These are phyloP conservation scores for Sarocladiaceae sp. DNA, from an alignment of 2,329 filamentous ascomycete genomes.

Conservation along the genomic window DNA sequence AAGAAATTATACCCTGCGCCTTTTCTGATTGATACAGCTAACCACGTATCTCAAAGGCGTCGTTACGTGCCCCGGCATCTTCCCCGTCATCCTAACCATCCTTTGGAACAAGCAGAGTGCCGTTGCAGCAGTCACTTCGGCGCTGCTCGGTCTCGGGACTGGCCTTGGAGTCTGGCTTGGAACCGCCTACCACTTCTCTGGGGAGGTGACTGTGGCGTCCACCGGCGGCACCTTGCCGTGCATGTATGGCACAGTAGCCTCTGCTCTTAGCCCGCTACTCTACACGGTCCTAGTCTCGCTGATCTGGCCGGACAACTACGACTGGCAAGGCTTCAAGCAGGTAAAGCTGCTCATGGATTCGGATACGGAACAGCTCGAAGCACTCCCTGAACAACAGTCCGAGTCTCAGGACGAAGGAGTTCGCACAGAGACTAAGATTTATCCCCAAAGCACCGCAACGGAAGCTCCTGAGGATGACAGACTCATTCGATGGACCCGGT, in stretches of 20 bases:
- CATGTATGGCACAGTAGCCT: conserved; percentile 81
- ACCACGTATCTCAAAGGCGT: conserved; percentile 91
- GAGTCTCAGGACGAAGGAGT: conserved; percentile 13
- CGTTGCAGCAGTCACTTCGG: conserved; percentile 61
- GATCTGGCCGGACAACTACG: conserved; percentile 67
- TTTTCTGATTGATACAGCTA: no score
- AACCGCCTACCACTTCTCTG: conserved; percentile 64
- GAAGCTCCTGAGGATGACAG: conserved; percentile 43
- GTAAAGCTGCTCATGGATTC: conserved; percentile 78
- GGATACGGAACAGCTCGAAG: conserved; percentile 57
- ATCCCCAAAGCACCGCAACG: no score
- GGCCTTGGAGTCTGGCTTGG: conserved; percentile 70
- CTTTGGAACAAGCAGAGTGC: conserved; percentile 73
- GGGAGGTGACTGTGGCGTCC: conserved; percentile 63
- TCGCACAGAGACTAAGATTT: no score
- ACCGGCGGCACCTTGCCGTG: conserved; percentile 82
- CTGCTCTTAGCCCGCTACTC: conserved; percentile 70
- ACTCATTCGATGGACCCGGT: conserved; percentile 48
- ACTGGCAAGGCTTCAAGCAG: conserved; percentile 77
- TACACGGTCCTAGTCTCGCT: conserved; percentile 75
- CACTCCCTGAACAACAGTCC: conserved; percentile 20
- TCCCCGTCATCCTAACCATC: conserved; percentile 72
- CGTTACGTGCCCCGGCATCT: conserved; percentile 74
- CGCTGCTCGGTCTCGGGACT: conserved; percentile 58
- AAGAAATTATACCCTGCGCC: no score